Evolutionary conservation across 2,329 filamentous ascomycete species (phyloP).

Genomic region (Fusarium cyanostomum): DNA sequence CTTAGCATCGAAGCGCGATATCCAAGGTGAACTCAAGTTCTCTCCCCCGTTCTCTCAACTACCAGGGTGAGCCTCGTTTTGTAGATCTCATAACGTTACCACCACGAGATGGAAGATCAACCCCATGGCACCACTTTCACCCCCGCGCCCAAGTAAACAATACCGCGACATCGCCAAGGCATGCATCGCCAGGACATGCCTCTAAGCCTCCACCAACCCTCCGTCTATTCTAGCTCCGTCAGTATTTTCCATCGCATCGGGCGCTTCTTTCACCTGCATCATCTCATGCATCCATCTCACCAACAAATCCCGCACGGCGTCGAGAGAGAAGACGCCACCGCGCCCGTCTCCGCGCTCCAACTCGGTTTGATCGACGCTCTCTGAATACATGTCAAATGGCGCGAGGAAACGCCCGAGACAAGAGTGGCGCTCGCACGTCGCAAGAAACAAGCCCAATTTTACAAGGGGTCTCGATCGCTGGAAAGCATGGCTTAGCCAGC

Average conservation of each 20-base stretch:
- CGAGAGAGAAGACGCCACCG: too few relatives aligned
- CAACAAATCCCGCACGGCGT: not conserved
- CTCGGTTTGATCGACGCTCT: too few relatives aligned
- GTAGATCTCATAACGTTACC: too few relatives aligned
- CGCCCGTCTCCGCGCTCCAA: not conserved
- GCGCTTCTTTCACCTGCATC: conserved; percentile 7
- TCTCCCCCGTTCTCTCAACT: too few relatives aligned
- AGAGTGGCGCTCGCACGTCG: not conserved
- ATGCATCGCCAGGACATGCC: too few relatives aligned
- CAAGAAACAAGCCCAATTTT: not conserved
- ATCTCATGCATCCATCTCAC: conserved; percentile 3
- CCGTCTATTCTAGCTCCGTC: not conserved
- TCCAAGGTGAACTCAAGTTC: too few relatives aligned
- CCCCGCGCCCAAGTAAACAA: not conserved
- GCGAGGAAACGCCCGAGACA: too few relatives aligned
- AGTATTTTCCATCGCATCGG: conserved; percentile 19
- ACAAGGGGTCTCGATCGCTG: not conserved
- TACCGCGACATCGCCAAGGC: conserved; percentile 24
- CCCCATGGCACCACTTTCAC: conserved; percentile 19
- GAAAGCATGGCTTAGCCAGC: not conserved
- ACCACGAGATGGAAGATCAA: too few relatives aligned
- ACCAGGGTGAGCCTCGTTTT: too few relatives aligned
- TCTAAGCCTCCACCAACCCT: conserved; percentile 7
- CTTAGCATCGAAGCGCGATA: too few relatives aligned
- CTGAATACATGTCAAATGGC: too few relatives aligned